phyloP scores from a whole-genome alignment of 148 eudicot genomes.

The Limonium bicolor region DNA sequence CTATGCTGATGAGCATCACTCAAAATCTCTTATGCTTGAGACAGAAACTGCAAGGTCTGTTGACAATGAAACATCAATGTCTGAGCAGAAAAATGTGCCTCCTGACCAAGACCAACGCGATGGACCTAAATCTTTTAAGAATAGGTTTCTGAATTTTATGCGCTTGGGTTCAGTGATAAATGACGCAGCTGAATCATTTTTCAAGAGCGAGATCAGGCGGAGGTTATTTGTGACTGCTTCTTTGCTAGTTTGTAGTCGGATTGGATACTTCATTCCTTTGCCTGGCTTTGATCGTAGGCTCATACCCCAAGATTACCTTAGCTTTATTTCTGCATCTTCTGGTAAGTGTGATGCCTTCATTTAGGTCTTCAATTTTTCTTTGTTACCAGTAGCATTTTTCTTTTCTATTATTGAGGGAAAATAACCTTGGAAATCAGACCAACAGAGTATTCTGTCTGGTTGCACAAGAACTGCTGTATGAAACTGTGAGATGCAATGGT shows the following conservation, averaged over 20 bases:
- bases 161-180: slow-evolving; percentile 54
- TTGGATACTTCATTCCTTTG: slow-evolving; percentile 89
- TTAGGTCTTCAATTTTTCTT: not conserved
- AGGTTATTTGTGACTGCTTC: slow-evolving; percentile 85
- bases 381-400: no score
- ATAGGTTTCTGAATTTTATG: slow-evolving; percentile 53
- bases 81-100: slow-evolving; percentile 13
- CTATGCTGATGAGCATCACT: slow-evolving; percentile 11
- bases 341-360: slow-evolving; percentile 27
- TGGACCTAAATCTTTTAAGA: slow-evolving; percentile 34
- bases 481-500: no score
- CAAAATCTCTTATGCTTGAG: slow-evolving; percentile 10
- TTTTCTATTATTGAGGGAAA: no score
- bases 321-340: slow-evolving; percentile 72
- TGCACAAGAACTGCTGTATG: no score
- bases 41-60: slow-evolving; percentile 27
- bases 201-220: slow-evolving; percentile 92
- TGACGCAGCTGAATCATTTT: slow-evolving; percentile 79
- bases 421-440: no score
- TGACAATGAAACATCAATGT: slow-evolving; percentile 21
- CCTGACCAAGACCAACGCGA: slow-evolving; percentile 13
- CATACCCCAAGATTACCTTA: slow-evolving; percentile 72
- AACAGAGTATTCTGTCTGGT: no score
- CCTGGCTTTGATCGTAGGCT: slow-evolving; percentile 94
- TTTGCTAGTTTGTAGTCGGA: slow-evolving; percentile 58